Base-by-base conservation (phyloP, 2,329 filamentous ascomycete genomes). In the Alternaria arborescens region DNA sequence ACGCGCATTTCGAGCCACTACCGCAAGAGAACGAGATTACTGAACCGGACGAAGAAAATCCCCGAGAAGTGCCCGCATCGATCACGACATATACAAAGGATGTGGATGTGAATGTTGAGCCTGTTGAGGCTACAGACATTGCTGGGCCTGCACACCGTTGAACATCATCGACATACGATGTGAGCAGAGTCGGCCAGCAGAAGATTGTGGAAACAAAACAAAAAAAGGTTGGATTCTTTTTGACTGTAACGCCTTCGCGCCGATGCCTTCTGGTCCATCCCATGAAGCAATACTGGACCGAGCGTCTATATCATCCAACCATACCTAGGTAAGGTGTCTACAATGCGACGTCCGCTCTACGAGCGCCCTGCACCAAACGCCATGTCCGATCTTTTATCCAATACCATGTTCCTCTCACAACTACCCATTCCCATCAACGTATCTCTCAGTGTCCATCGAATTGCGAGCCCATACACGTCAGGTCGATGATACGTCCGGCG, bases 1-100 rank as follows among this genome's bases (percentile, higher is more conserved):
- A 67, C 22, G 71, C 72, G 24, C 77, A 71, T 20, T 75, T 76
- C 32, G 66, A 70, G 55, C 68, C 75, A 7, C 34, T 77, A 4
- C 52, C 70, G 1, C 70, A 72, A 22, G 57, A 60, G 6, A 44
- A 59, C 8, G 48, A 58, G 8, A 30, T 20, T 3, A 3, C 26
- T 8, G 41, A 22, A 5, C 52, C 36, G 1, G 52, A 62, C 3
- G 67, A 71, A 5, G 67, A 69, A 44, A 58, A 65, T 22, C 20
- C 44, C 26, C 65, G 24, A 5, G 20, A 30, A 1, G 12, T 22
- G 7, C 26, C n/a, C 30, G 32, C 16, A 8, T 20, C 46, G 26
- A 40, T 8, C 3, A 55, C 46, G 14, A 51, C n/a, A 8, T 36
- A 34, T 5, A 24, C 50, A 20, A 72, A 72, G 43, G 52, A 57